phyloP scores from a whole-genome alignment of 78 protist species.

The Dictyostelium capitatum region DNA sequence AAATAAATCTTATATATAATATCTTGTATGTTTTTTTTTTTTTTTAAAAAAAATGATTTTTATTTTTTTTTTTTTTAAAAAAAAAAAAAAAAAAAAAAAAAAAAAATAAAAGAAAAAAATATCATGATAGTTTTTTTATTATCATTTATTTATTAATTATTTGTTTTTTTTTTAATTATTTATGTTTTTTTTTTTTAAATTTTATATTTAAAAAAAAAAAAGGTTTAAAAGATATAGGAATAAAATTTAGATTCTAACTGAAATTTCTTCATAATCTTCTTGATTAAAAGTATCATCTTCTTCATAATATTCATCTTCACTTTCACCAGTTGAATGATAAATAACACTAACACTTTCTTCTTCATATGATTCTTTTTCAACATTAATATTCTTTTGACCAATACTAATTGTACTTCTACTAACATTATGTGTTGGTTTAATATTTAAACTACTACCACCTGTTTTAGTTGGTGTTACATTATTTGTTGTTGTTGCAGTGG shows the following conservation, averaged over 20 bases:
- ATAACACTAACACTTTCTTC: conserved; percentile 14
- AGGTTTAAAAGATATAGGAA: no score
- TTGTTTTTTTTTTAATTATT: no score
- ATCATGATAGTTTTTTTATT: no score
- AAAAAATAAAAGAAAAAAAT: no score
- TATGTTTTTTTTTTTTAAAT: no score
- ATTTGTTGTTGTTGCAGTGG: not conserved
- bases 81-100: no score
- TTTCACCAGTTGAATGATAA: conserved; percentile 6
- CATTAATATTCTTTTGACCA: conserved; percentile 43
- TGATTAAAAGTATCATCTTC: conserved; percentile 27
- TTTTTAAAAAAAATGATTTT: no score
- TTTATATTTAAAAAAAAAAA: no score
- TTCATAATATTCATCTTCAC: conserved; percentile 1
- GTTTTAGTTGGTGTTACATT: not conserved
- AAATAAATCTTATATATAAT: no score
- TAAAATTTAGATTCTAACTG: not conserved
- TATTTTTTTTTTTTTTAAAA: no score
- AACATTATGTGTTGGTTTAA: conserved; percentile 15
- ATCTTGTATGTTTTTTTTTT: no score
- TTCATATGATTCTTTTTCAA: conserved; percentile 8
- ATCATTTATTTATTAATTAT: no score
- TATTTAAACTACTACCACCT: not conserved
- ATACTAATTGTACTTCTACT: conserved; percentile 54
- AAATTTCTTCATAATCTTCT: conserved; percentile 60